These are phyloP conservation scores for Neurospora tetraspora DNA, from an alignment of 495 filamentous ascomycete species.

Conservation along the genomic window DNA sequence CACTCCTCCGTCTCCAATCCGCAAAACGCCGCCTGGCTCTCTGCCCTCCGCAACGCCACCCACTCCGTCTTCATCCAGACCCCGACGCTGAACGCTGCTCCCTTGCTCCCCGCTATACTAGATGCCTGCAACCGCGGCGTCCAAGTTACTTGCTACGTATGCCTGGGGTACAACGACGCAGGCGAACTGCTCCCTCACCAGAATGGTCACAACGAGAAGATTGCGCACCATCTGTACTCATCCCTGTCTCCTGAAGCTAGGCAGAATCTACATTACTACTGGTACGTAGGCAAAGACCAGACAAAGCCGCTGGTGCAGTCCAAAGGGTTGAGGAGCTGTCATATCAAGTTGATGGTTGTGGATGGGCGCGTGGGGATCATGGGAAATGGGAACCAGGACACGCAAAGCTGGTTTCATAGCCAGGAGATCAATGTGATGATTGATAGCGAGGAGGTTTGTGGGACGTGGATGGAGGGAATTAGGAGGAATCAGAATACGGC, in stretches of 20 bases:
- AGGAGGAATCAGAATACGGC: slow-evolving; percentile 62
- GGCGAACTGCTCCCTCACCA: slow-evolving; percentile 67
- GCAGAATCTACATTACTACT: slow-evolving; percentile 44
- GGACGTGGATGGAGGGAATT: slow-evolving; percentile 51
- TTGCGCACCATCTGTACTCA: slow-evolving; percentile 46
- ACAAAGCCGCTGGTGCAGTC: slow-evolving; percentile 49
- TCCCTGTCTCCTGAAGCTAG: slow-evolving; percentile 38
- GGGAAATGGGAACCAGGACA: slow-evolving; percentile 72
- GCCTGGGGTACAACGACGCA: slow-evolving; percentile 68
- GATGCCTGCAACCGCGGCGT: slow-evolving; percentile 57
- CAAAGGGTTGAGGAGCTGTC: slow-evolving; percentile 55
- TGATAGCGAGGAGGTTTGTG: slow-evolving; percentile 50
- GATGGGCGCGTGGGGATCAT: slow-evolving; percentile 58
- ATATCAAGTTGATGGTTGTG: slow-evolving; percentile 67
- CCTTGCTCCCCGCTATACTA: slow-evolving; percentile 50
- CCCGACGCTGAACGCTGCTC: slow-evolving; percentile 64
- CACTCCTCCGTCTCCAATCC: slow-evolving; percentile 50
- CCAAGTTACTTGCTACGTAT: slow-evolving; percentile 57
- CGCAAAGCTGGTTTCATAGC: slow-evolving; percentile 69
- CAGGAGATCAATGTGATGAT: slow-evolving; percentile 70
- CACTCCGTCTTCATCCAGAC: slow-evolving; percentile 61
- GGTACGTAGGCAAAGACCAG: slow-evolving; percentile 68
- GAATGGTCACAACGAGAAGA: slow-evolving; percentile 66
- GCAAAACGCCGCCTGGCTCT: slow-evolving; percentile 64
- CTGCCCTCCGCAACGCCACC: slow-evolving; percentile 53